Conservation (phyloP, 306 rosid genomes). For the Pyrus pyrifolia region DNA sequence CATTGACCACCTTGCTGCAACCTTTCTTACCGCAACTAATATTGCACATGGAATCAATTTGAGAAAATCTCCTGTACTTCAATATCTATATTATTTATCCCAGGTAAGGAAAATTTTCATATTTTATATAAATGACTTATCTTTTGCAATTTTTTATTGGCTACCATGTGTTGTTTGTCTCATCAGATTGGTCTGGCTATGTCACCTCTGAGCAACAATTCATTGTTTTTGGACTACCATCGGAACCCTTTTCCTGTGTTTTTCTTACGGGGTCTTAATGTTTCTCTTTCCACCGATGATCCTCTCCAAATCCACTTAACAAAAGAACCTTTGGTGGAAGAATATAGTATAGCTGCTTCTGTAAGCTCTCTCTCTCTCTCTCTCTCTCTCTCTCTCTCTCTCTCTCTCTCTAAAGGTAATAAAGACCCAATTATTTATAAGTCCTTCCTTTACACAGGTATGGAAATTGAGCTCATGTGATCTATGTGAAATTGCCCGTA, state of each 20-base stretch:
- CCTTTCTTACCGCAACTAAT: conserved; percentile 75
- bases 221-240: conserved; percentile 90
- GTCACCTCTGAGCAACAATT: conserved; percentile 98
- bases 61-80: conserved; percentile 93
- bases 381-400: not conserved
- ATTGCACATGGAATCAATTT: conserved; percentile 97
- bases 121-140: conserved; percentile 3
- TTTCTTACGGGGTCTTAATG: conserved; percentile 90
- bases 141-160: conserved; percentile 13
- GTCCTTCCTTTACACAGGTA: conserved; percentile 50
- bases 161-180: not conserved
- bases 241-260: conserved; percentile 88
- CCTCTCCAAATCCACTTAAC: conserved; percentile 98
- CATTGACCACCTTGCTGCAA: conserved; percentile 97
- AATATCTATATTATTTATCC: conserved; percentile 77
- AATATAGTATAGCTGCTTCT: conserved; percentile 97
- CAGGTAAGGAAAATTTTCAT: conserved; percentile 43
- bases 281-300: conserved; percentile 96
- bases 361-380: conserved; percentile 46
- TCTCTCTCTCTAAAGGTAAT: not conserved
- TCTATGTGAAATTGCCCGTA: conserved; percentile 91
- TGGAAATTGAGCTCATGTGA: conserved; percentile 98
- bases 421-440: not conserved
- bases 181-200: conserved; percentile 88
- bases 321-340: conserved; percentile 97